Conservation (phyloP, 2,329 filamentous ascomycete genomes). For the Cordyceps tenuipes region DNA sequence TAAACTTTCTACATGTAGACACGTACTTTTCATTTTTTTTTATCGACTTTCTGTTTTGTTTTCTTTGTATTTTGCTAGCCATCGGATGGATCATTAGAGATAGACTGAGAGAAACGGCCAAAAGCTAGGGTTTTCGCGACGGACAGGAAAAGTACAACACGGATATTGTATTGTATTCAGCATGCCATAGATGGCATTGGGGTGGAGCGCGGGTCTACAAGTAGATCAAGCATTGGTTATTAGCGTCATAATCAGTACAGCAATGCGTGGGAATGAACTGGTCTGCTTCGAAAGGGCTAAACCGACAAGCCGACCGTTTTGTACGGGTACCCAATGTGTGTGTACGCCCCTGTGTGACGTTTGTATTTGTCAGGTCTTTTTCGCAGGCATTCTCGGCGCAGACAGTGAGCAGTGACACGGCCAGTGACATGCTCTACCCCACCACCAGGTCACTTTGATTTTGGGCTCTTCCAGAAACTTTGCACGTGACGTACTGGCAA, state of each 20-base stretch:
- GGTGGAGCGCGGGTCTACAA: neutral
- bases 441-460: neutral
- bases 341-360: neutral
- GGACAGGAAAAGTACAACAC: neutral
- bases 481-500: neutral
- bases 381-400: no score
- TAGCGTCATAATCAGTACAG: neutral
- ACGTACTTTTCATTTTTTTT: neutral
- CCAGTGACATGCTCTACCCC: conserved; percentile 4
- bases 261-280: neutral
- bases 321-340: neutral
- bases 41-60: neutral
- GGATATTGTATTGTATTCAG: neutral
- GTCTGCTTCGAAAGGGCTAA: neutral
- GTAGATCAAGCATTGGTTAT: neutral
- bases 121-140: neutral
- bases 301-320: neutral
- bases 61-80: neutral
- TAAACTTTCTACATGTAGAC: neutral
- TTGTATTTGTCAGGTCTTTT: no score
- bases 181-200: conserved; percentile 2
- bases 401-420: neutral
- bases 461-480: neutral
- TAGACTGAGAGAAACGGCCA: neutral
- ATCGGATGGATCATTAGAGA: neutral